Evolutionary conservation across 2,329 filamentous ascomycete genomes (phyloP).

Genomic region (Fusarium cicatricum): DNA sequence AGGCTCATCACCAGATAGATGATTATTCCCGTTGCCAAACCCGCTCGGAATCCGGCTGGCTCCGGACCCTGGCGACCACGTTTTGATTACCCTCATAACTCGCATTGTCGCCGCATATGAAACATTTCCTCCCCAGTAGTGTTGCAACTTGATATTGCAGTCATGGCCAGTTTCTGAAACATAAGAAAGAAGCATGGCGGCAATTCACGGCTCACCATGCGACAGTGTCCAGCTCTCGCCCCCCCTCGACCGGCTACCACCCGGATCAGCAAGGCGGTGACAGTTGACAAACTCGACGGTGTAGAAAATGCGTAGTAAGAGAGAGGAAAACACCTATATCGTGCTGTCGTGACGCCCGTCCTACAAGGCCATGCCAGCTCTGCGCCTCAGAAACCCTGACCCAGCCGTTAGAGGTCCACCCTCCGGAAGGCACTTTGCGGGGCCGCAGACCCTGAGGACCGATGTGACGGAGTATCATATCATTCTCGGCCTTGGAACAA

Average conservation of each 20-base stretch:
- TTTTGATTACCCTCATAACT: background rate
- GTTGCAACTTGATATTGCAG: no score
- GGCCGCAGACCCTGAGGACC: slow-evolving; percentile 26
- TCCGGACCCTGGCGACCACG: slow-evolving; percentile 3
- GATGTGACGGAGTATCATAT: slow-evolving; percentile 12
- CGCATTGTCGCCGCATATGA: background rate
- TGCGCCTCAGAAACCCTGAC: slow-evolving; percentile 9
- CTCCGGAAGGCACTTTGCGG: slow-evolving; percentile 23
- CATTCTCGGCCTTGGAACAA: background rate
- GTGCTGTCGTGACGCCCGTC: slow-evolving; percentile 14
- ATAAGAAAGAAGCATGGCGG: background rate
- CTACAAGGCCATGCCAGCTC: slow-evolving; percentile 2
- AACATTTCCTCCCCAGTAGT: background rate
- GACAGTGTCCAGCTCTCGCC: slow-evolving; percentile 6
- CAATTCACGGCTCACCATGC: slow-evolving; percentile 19
- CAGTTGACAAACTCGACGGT: background rate
- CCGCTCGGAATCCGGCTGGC: background rate
- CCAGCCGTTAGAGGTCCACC: slow-evolving; percentile 27
- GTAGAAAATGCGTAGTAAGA: background rate
- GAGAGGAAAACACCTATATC: background rate
- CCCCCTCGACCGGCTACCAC: slow-evolving; percentile 7
- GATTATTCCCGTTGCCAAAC: background rate
- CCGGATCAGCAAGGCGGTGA: slow-evolving; percentile 8
- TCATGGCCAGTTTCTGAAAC: background rate
- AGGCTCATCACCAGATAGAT: no score